phyloP scores from a whole-genome alignment of 805 yeast species.

The Hanseniaspora lindneri region DNA sequence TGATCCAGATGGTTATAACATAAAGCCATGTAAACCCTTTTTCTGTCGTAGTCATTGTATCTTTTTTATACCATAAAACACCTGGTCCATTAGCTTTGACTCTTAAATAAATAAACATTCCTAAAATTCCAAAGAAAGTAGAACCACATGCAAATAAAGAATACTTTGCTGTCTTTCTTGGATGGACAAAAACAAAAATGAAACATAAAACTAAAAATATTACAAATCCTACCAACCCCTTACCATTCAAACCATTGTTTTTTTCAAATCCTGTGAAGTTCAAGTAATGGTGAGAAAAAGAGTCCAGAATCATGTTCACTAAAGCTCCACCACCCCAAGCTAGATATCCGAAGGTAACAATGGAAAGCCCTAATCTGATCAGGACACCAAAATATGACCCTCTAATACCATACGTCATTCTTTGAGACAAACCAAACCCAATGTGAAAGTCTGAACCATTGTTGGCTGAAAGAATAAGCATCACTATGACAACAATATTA shows the following conservation, averaged over 20 bases:
- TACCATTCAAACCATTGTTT: conserved; percentile 30
- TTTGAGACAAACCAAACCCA: conserved; percentile 31
- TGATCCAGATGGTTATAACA: conserved; percentile 33
- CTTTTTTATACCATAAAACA: conserved; percentile 24
- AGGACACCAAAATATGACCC: conserved; percentile 30
- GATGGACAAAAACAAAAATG: conserved; percentile 26
- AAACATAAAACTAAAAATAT: conserved; percentile 30
- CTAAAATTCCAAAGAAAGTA: conserved; percentile 26
- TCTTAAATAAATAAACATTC: conserved; percentile 27
- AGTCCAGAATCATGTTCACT: conserved; percentile 26
- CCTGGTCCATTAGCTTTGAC: conserved; percentile 29
- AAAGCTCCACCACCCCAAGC: conserved; percentile 32
- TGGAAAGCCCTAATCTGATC: conserved; percentile 30
- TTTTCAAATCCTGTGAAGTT: conserved; percentile 25
- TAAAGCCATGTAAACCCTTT: conserved; percentile 27
- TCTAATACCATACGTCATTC: conserved; percentile 31
- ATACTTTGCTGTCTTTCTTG: conserved; percentile 26
- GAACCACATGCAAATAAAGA: conserved; percentile 23
- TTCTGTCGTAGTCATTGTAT: conserved; percentile 26
- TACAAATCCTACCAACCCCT: conserved; percentile 33
- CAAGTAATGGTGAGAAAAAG: conserved; percentile 22
- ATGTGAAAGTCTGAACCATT: conserved; percentile 29
- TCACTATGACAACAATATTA: conserved; percentile 19
- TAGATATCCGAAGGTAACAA: conserved; percentile 33
- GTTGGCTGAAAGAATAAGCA: conserved; percentile 24